Base-by-base conservation (phyloP, 352 stramenopile genomes). In the Bremia lactucae region DNA sequence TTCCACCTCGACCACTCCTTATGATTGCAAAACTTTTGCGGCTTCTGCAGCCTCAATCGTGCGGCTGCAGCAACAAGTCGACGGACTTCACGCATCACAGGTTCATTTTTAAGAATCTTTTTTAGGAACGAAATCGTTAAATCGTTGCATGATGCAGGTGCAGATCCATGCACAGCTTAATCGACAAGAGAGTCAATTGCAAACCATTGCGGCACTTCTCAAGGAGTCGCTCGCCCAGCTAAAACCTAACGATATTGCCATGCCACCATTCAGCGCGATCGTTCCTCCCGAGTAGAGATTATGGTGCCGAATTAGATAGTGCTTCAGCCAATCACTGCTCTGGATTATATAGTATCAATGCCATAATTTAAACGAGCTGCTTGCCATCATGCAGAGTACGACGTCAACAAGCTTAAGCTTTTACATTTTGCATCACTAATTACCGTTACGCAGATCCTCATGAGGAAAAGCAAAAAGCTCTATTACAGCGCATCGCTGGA, bases 381-480 rank as follows among this genome's bases (percentile, higher is more conserved):
- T 26, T 26, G 6, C 24, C 19, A 51, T 26, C 13, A 63, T 63
- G 55, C 44, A 63, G 25, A 63, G 55, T 63, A 41, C n/a, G 49
- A 3, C 5, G 18, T 18, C 11, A 15, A 13, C 24, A 20, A 20
- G 18, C 9, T 13, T 11, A 13, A 10, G 14, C 18, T n/a, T 20
- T 14, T n/a, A 2, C 16, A 20, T 37, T 3, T 6, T 3, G 3
- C 3, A 18, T 49, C 55, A 42, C 55, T 22, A 20, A 10, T 20
- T 39, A 0, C 7, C 16, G 24, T 29, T 42, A 2, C 28, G n/a
- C 29, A 91, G 78, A 91, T 24, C 78, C 78, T 0, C 77, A 91
- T 40, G 78, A 91, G 48, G 75, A 91, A 62, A 91, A 91, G 64
- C 78, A 91, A 49, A 91, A 91, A 60, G 78, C 72, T 20, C 59